Evolutionary conservation across 108 stramenopile genomes (phyloP).

Genomic region (Pinguiococcus pyrenoidosus): DNA sequence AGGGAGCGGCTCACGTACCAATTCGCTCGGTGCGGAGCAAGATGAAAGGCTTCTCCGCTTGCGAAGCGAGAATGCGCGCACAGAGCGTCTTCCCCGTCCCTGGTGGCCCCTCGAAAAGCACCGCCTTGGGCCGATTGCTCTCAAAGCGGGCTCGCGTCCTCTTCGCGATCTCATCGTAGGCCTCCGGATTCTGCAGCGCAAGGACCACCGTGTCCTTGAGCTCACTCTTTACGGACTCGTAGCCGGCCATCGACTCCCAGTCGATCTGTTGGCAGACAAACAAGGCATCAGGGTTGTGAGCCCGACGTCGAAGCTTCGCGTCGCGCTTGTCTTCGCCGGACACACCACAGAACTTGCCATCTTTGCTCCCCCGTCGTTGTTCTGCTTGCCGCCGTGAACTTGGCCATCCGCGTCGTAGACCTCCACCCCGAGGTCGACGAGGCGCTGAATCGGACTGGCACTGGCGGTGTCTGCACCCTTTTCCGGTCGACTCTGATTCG

Average conservation of each 20-base stretch:
- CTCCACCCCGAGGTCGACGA: constrained; percentile 34
- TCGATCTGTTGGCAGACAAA: too few relatives aligned
- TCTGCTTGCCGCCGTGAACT: too few relatives aligned
- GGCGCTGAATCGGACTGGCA: too few relatives aligned
- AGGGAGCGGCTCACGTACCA: neutral
- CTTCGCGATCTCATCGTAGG: constrained; percentile 28
- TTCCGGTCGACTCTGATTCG: too few relatives aligned
- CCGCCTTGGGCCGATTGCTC: constrained; percentile 21
- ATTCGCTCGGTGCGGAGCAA: constrained; percentile 21
- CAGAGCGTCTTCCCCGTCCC: constrained; percentile 16
- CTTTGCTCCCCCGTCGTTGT: constrained; percentile 10
- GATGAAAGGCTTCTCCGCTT: constrained; percentile 23
- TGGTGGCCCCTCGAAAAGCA: constrained; percentile 15
- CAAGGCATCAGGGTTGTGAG: too few relatives aligned
- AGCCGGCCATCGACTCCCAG: constrained; percentile 31
- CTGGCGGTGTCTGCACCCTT: too few relatives aligned
- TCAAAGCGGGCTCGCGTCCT: constrained; percentile 25
- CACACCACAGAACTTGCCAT: too few relatives aligned
- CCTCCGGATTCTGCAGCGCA: constrained; percentile 28
- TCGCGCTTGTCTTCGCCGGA: too few relatives aligned
- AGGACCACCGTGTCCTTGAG: constrained; percentile 30
- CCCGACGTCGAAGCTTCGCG: too few relatives aligned
- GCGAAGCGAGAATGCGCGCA: constrained; percentile 8
- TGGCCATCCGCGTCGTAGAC: constrained; percentile 26
- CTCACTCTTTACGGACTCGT: constrained; percentile 28